Evolutionary conservation across 371 early-diverging fungal species (phyloP).

Genomic region (Rhizopus delemar): DNA sequence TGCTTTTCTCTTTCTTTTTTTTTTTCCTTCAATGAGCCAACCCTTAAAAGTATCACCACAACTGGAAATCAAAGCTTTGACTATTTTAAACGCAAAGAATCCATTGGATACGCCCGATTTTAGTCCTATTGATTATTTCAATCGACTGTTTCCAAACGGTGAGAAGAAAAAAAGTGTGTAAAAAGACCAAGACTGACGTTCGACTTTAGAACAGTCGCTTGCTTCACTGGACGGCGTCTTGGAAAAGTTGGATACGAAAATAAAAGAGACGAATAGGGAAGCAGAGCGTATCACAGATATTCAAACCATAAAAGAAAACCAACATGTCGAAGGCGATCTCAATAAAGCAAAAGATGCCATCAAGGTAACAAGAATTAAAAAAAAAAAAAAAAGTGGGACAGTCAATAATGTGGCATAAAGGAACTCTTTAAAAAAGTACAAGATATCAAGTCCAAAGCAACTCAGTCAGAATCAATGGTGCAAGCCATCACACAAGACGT

Average conservation of each 20-base stretch:
- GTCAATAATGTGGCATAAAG: constrained; percentile 33
- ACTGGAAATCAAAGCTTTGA: constrained; percentile 50
- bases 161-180: constrained; percentile 5
- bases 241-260: constrained; percentile 60
- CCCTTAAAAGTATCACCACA: constrained; percentile 50
- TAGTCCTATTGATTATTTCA: constrained; percentile 73
- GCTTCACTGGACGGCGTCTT: constrained; percentile 68
- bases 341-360: constrained; percentile 72
- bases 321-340: constrained; percentile 58
- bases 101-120: constrained; percentile 76
- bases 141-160: constrained; percentile 82
- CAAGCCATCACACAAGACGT: constrained; percentile 95
- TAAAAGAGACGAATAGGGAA: constrained; percentile 60
- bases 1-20: constrained; percentile 1
- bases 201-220: constrained; percentile 67
- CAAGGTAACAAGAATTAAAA: constrained; percentile 44
- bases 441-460: constrained; percentile 82
- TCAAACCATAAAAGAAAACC: constrained; percentile 61
- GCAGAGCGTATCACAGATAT: constrained; percentile 70
- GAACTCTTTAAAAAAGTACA: constrained; percentile 77
- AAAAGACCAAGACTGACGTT: not conserved
- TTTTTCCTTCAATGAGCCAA: constrained; percentile 4
- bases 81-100: constrained; percentile 56
- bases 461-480: constrained; percentile 85
- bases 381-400: not conserved